Evolutionary conservation across 2,329 filamentous ascomycete species (phyloP), one percentile per base, ranked within the genome.

Genomic region (Orbilia ellipsospora): DNA sequence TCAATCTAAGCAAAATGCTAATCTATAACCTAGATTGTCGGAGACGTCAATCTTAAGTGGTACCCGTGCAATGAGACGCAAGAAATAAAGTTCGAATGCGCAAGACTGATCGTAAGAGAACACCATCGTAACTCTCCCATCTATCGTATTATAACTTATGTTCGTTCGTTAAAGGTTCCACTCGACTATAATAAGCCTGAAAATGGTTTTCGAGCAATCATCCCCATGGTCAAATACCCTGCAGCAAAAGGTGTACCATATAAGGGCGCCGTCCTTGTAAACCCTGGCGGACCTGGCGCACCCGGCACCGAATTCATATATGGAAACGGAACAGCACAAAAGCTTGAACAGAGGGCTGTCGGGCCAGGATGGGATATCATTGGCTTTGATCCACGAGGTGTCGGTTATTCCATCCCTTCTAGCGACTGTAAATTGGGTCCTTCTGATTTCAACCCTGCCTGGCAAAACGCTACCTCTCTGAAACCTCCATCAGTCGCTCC

Each of bases 391-490:
- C 72, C 72, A 5, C 64, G 72, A 0, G 72, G 72, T 0, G 59
- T 76, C 18, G 72, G 64, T 0, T 76, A 69, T 44, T 26, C 72
- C 5, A 40, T 64, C 28, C 72, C 72, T 0, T 76, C 55, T 28
- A 64, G 50, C 40, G 64, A 45, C 18, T 75, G 64, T 26, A 54
- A 52, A 2, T 16, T 68, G 8, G 20, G 45, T 12, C 56, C 26
- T 15, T 16, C 15, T 20, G 48, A 55, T 16, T 48, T 74, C n/a
- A 63, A 74, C 20, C 69, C 57, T 1, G 69, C 51, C 6, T 63
- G 69, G 16, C 42, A 57, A 54, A 74, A 74, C 55, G 69, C 69
- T n/a, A n/a, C n/a, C n/a, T n/a, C n/a, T n/a, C n/a, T n/a, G n/a
- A n/a, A n/a, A n/a, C n/a, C n/a, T n/a, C n/a, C n/a, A n/a, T n/a